phyloP scores from a whole-genome alignment of 1,139 yeast genomes.

The Suhomyces wounanorum region DNA sequence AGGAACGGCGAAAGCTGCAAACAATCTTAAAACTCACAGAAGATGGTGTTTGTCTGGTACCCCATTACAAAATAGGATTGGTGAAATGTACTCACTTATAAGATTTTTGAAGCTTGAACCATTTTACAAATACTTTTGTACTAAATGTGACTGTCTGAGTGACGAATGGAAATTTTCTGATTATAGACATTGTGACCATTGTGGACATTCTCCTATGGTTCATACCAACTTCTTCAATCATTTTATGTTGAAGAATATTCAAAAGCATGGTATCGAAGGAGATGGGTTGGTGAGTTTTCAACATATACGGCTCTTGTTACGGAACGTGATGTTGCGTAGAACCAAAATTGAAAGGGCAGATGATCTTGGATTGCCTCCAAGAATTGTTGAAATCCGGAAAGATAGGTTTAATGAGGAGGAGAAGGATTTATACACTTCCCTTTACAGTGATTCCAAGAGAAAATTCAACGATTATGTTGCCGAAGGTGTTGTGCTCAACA shows the following conservation, averaged over 20 bases:
- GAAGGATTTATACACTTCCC: constrained; percentile 82
- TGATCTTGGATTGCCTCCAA: constrained; percentile 94
- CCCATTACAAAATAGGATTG: constrained; percentile 92
- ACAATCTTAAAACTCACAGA: constrained; percentile 65
- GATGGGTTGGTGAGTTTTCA: constrained; percentile 78
- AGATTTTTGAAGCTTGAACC: constrained; percentile 84
- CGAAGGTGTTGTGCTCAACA: constrained; percentile 91
- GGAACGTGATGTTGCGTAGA: constrained; percentile 86
- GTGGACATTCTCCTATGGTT: constrained; percentile 92
- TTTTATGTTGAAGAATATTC: constrained; percentile 90
- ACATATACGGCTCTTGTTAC: constrained; percentile 69
- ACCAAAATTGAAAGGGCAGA: constrained; percentile 96
- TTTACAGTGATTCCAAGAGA: constrained; percentile 84
- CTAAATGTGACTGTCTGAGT: constrained; percentile 82
- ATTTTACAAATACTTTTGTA: constrained; percentile 85
- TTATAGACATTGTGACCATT: constrained; percentile 77
- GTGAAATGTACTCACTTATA: constrained; percentile 90
- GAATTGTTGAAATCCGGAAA: constrained; percentile 82
- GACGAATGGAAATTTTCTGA: constrained; percentile 82
- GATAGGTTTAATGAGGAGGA: constrained; percentile 93
- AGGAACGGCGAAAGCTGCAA: constrained; percentile 91
- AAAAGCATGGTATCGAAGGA: constrained; percentile 73
- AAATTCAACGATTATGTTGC: constrained; percentile 87
- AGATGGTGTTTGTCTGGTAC: constrained; percentile 95
- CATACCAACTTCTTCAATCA: constrained; percentile 96